Percentiles rank a stretch among this genome's conserved stretches.
Conservation (phyloP, 2,329 filamentous ascomycete species). For the Decorospora gaudefroyi region DNA sequence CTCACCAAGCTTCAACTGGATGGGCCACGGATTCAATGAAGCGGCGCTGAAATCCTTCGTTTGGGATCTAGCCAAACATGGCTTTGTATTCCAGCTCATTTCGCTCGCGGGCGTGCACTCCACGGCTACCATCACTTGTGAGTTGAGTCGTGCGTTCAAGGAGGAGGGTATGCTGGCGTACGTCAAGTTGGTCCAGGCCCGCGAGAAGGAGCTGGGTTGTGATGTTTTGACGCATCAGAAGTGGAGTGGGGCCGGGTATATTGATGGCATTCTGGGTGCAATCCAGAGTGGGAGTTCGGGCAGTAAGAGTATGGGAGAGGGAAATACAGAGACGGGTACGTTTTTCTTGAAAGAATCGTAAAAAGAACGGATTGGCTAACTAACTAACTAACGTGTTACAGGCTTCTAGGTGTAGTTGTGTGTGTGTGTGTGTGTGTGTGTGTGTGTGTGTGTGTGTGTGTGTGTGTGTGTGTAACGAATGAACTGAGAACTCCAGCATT, state of each 20-base stretch:
- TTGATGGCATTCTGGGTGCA: conserved; percentile 86
- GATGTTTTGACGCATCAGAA: conserved; percentile 97
- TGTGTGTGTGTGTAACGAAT: too few relatives aligned
- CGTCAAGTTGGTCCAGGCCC: conserved; percentile 86
- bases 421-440: too few relatives aligned
- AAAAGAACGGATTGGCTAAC: too few relatives aligned
- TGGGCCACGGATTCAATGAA: conserved; percentile 87
- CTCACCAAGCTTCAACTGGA: conserved; percentile 98
- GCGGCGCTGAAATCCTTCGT: conserved; percentile 86
- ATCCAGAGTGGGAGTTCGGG: conserved; percentile 91
- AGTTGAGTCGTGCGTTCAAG: conserved; percentile 82
- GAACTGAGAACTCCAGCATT: too few relatives aligned
- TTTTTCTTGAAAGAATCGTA: too few relatives aligned
- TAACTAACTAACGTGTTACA: too few relatives aligned
- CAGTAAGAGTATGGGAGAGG: conserved; percentile 91
- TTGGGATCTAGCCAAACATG: conserved; percentile 92
- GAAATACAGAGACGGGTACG: conserved; percentile 78
- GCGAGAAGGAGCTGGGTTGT: conserved; percentile 87
- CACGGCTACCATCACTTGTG: conserved; percentile 67
- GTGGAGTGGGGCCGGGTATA: conserved; percentile 74
- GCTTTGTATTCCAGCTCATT: conserved; percentile 69
- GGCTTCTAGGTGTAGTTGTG: too few relatives aligned
- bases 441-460: too few relatives aligned
- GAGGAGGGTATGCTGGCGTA: conserved; percentile 95
- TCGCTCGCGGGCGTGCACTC: conserved; percentile 67